phyloP scores from a whole-genome alignment of 1,284 basidiomycete species.

The Pseudozyma tsukubaensis region DNA sequence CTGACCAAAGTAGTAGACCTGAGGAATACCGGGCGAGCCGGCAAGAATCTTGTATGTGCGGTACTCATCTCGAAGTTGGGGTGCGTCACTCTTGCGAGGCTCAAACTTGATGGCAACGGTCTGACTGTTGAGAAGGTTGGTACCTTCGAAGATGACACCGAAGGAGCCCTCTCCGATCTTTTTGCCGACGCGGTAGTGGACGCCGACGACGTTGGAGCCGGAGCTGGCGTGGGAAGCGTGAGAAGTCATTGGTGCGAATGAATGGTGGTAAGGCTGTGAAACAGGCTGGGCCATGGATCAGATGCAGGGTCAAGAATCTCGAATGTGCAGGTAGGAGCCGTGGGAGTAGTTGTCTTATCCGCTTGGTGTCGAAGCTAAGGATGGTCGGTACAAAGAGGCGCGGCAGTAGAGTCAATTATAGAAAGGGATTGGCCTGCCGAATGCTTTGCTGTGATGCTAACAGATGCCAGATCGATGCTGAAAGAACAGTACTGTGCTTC shows the following conservation, averaged over 20 bases:
- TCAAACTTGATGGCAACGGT: conserved; percentile 99
- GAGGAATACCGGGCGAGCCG: conserved; percentile 92
- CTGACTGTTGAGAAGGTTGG: conserved; percentile 92
- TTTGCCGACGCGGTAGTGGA: conserved; percentile 86
- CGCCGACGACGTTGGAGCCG: conserved; percentile 69
- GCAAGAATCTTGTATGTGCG: conserved; percentile 94
- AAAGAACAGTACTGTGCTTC: too few species aligned
- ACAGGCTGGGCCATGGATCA: conserved; percentile 30
- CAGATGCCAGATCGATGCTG: too few species aligned
- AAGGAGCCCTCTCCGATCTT: conserved; percentile 78
- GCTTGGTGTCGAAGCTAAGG: too few species aligned
- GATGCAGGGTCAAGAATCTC: background rate
- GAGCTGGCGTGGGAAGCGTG: conserved; percentile 62
- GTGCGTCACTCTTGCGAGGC: conserved; percentile 94
- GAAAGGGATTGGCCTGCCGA: too few species aligned
- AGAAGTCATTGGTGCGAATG: conserved; percentile 57
- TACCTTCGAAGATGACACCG: conserved; percentile 96
- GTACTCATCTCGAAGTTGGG: conserved; percentile 95
- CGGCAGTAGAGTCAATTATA: too few species aligned
- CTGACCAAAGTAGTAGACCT: conserved; percentile 97
- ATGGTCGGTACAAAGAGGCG: too few species aligned
- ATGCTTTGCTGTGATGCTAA: too few species aligned
- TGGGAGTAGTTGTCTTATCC: too few species aligned
- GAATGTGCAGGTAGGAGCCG: background rate
- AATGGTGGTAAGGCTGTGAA: conserved; percentile 45